Conservation (phyloP, 225 moss, liverwort and hornwort genomes). For the Pseudoscleropodium purum region DNA sequence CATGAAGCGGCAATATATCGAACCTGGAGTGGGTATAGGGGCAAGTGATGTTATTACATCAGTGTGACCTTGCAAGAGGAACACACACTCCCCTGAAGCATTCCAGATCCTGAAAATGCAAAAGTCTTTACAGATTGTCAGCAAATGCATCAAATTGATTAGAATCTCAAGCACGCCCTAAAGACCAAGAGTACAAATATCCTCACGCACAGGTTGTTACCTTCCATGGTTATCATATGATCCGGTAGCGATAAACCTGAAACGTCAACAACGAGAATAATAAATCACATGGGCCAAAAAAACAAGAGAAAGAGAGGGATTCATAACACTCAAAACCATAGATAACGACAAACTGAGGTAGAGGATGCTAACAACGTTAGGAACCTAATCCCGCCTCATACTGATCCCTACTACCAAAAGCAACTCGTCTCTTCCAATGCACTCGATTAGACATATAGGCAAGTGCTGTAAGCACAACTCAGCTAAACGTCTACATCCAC, state of each 20-base stretch:
- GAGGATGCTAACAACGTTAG: background rate
- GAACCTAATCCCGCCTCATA: background rate
- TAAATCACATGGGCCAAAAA: background rate
- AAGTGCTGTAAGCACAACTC: background rate
- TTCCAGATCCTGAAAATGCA: slow-evolving; percentile 65
- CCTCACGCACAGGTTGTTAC: background rate
- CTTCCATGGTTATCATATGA: slow-evolving; percentile 70
- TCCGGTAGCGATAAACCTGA: slow-evolving; percentile 68
- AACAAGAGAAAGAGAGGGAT: background rate
- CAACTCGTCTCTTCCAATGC: background rate
- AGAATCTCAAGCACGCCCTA: background rate
- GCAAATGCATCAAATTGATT: background rate
- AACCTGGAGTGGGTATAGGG: slow-evolving; percentile 52
- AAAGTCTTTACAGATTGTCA: background rate
- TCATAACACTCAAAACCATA: background rate
- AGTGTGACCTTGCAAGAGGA: slow-evolving; percentile 62
- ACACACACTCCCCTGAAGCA: slow-evolving; percentile 45
- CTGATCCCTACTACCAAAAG: background rate
- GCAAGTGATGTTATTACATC: slow-evolving; percentile 67
- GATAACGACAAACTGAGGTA: background rate
- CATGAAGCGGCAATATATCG: background rate
- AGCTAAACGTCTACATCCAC: too few relatives aligned
- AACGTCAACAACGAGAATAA: background rate
- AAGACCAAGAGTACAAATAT: background rate
- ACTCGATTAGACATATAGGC: background rate